A percentile compares a stretch with the other conserved stretches of the same genome.
Evolutionary conservation across 2,329 filamentous ascomycete genomes (phyloP).

Genomic region (Berkeleyomyces rouxiae): DNA sequence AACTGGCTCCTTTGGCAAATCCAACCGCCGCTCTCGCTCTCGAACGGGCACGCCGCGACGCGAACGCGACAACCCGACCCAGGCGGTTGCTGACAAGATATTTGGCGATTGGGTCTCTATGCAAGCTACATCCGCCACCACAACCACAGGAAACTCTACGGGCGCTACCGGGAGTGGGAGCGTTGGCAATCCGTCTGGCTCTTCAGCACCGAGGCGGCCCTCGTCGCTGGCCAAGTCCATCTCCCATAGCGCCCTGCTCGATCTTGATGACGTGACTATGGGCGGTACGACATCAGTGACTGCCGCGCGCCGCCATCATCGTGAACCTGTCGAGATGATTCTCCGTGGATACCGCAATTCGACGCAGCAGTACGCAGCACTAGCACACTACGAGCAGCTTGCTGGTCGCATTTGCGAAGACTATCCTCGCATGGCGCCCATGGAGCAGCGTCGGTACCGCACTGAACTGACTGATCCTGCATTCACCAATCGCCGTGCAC

Average conservation of each 20-base stretch:
- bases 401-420: conserved; percentile 83
- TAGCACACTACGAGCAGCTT: conserved; percentile 75
- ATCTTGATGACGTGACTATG: conserved; percentile 3
- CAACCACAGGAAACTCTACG: conserved; percentile 19
- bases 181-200: not conserved
- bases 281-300: conserved; percentile 22
- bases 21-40: conserved; percentile 45
- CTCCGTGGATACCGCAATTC: conserved; percentile 60
- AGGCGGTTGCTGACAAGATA: conserved; percentile 43
- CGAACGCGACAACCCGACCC: conserved; percentile 41
- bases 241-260: conserved; percentile 19
- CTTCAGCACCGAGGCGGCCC: not conserved
- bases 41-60: conserved; percentile 41
- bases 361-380: conserved; percentile 64
- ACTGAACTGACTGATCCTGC: conserved; percentile 58
- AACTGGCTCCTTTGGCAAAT: conserved; percentile 49
- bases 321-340: conserved; percentile 54
- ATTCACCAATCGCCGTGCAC: conserved; percentile 43
- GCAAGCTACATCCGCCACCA: conserved; percentile 23
- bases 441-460: conserved; percentile 52
- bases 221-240: conserved; percentile 12
- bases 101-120: conserved; percentile 42
- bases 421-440: conserved; percentile 72
- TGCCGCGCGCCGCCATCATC: conserved; percentile 22
- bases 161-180: conserved; percentile 15